These are phyloP conservation scores for Chrysoporthe austroafricana DNA, from an alignment of 2,329 filamentous ascomycete species.

Conservation along the genomic window DNA sequence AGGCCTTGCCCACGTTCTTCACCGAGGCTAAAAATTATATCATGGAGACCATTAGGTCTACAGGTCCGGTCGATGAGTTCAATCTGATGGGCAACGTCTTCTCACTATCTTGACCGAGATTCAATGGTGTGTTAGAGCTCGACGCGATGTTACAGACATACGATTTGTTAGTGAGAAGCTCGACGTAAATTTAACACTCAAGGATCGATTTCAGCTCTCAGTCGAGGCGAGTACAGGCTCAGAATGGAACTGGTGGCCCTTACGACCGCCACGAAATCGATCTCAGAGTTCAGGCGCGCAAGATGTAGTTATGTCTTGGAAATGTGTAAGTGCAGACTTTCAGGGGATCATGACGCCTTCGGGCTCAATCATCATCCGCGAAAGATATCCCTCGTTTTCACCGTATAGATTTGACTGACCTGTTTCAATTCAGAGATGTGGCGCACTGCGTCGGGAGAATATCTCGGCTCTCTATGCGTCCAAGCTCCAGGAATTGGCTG, in stretches of 20 bases:
- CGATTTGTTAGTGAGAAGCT: background rate
- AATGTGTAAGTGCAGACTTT: background rate
- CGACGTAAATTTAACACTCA: background rate
- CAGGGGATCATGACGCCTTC: background rate
- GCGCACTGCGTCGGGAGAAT: background rate
- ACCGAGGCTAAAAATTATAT: background rate
- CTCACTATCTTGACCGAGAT: background rate
- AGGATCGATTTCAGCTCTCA: conserved; percentile 1
- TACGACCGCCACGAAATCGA: background rate
- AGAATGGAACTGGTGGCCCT: conserved; percentile 15
- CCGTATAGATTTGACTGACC: background rate
- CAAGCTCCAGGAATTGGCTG: background rate
- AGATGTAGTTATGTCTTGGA: background rate
- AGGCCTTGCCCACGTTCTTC: background rate
- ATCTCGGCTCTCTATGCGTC: background rate
- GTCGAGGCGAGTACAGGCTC: conserved; percentile 10
- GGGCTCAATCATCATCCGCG: background rate
- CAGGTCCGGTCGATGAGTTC: background rate
- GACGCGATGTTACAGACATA: background rate
- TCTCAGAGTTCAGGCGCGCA: background rate
- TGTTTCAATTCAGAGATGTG: background rate
- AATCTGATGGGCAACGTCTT: background rate
- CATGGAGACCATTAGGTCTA: background rate
- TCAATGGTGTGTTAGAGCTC: background rate
- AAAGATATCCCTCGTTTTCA: background rate